Conservation (phyloP, 352 stramenopile genomes). For the Phytophthora macrochlamydospora region DNA sequence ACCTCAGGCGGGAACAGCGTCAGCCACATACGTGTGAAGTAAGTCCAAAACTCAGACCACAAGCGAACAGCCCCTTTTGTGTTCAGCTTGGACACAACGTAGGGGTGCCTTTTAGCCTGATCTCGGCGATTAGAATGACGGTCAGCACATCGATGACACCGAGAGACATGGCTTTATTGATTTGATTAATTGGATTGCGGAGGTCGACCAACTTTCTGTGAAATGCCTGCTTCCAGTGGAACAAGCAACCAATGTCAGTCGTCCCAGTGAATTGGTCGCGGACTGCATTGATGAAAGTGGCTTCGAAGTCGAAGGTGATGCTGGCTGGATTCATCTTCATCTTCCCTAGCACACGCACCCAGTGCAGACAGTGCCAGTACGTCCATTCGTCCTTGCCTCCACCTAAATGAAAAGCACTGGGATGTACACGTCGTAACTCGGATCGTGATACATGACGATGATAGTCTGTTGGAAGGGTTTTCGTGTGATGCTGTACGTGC, state of each 20-base stretch:
- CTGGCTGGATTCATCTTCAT: constrained; percentile 11
- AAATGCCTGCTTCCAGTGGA: constrained; percentile 10
- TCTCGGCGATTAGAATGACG: constrained; percentile 8
- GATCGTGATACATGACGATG: constrained; percentile 3
- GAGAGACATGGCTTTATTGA: constrained; percentile 1
- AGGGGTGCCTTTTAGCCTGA: constrained; percentile 8
- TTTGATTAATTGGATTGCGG: constrained; percentile 2
- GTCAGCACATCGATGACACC: constrained; percentile 11
- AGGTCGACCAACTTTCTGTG: constrained; percentile 6
- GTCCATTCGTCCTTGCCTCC: constrained; percentile 13
- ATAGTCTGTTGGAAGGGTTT: constrained; percentile 1
- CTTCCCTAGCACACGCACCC: constrained; percentile 7
- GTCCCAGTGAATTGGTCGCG: neutral
- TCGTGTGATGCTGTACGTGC: constrained; percentile 5
- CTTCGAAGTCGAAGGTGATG: constrained; percentile 8
- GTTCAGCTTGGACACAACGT: constrained; percentile 3
- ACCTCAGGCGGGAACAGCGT: neutral
- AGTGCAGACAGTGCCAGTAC: constrained; percentile 1
- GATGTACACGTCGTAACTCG: constrained; percentile 7
- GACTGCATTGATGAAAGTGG: neutral
- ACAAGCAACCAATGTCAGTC: constrained; percentile 7
- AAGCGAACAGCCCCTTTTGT: neutral
- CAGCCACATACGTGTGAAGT: constrained; percentile 6
- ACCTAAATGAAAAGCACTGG: constrained; percentile 3
- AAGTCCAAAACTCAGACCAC: constrained; percentile 2